Conservation (phyloP, 2,329 filamentous ascomycete species). For the Bisporella sp. region DNA sequence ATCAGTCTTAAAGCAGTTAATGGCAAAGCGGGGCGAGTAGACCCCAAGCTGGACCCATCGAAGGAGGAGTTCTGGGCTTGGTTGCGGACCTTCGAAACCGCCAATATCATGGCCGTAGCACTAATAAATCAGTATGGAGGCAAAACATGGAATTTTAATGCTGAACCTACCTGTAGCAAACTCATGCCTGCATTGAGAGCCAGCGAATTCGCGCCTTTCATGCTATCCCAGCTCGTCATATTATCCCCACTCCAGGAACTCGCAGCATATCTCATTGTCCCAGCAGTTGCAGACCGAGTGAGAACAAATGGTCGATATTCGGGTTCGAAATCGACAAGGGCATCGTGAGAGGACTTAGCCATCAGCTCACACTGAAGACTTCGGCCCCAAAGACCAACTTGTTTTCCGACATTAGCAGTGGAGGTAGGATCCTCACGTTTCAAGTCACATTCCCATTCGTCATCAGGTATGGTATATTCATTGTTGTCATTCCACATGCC, state of each 20-base stretch:
- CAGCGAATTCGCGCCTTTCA: constrained; percentile 65
- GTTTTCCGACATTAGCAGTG: constrained; percentile 30
- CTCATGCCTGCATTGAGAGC: constrained; percentile 63
- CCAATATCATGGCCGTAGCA: constrained; percentile 71
- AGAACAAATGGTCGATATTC: constrained; percentile 59
- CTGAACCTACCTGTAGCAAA: constrained; percentile 46
- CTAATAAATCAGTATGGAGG: constrained; percentile 10
- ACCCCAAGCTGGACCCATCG: constrained; percentile 68
- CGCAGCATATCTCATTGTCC: constrained; percentile 63
- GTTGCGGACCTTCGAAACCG: constrained; percentile 68
- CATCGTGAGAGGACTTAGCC: constrained; percentile 64
- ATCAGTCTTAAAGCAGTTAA: constrained; percentile 73
- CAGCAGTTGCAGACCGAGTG: constrained; percentile 63
- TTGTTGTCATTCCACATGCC: constrained; percentile 79
- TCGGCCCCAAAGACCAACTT: constrained; percentile 63
- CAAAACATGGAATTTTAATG: background rate
- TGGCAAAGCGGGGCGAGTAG: constrained; percentile 64
- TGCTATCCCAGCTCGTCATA: constrained; percentile 64
- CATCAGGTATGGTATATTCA: constrained; percentile 61
- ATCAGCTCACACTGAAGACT: constrained; percentile 64
- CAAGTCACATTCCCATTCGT: constrained; percentile 57
- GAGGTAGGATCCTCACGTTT: constrained; percentile 30
- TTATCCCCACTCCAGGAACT: constrained; percentile 73
- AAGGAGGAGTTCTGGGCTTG: constrained; percentile 61
- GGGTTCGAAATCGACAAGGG: constrained; percentile 50